Evolutionary conservation across 1,139 yeast genomes (phyloP).

Genomic region (Saccharomycopsis hybrid): DNA sequence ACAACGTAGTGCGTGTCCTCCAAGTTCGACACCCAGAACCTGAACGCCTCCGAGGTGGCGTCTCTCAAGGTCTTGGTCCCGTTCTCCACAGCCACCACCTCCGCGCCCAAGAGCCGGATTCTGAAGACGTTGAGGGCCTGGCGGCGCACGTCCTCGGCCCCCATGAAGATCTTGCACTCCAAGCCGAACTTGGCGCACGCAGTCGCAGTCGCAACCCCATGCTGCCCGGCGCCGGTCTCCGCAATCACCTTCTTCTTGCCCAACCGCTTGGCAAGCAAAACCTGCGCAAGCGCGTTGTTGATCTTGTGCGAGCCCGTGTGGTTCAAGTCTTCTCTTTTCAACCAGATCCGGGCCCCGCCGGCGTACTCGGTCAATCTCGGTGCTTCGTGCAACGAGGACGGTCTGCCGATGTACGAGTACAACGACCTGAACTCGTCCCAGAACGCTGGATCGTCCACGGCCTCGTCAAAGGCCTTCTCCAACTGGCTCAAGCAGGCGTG

Average conservation of each 20-base stretch:
- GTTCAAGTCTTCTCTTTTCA: constrained; percentile 94
- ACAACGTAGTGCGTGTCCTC: constrained; percentile 87
- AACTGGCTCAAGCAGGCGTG: constrained; percentile 87
- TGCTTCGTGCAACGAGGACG: constrained; percentile 86
- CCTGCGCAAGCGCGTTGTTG: constrained; percentile 94
- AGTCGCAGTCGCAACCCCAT: constrained; percentile 99
- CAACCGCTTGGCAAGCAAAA: constrained; percentile 80
- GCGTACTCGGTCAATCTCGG: constrained; percentile 83
- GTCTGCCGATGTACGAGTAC: constrained; percentile 92
- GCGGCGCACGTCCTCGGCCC: constrained; percentile 98
- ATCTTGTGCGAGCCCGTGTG: constrained; percentile 98
- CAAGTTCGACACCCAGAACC: constrained; percentile 90
- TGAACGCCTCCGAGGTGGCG: constrained; percentile 95
- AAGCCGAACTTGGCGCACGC: constrained; percentile 97
- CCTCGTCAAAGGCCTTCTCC: constrained; percentile 79
- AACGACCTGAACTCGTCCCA: constrained; percentile 87
- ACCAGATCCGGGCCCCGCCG: constrained; percentile 97
- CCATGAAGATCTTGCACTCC: constrained; percentile 96
- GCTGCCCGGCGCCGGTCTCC: constrained; percentile 99
- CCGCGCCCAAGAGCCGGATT: constrained; percentile 94
- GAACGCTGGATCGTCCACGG: constrained; percentile 80
- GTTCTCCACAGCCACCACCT: constrained; percentile 85
- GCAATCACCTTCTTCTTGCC: constrained; percentile 92
- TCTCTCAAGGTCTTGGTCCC: constrained; percentile 96
- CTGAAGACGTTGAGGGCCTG: constrained; percentile 97